A percentile compares a stretch with the other conserved stretches of the same genome.
These are phyloP conservation scores for Blastobotrys parvus DNA, from an alignment of 805 yeast species.

Conservation along the genomic window DNA sequence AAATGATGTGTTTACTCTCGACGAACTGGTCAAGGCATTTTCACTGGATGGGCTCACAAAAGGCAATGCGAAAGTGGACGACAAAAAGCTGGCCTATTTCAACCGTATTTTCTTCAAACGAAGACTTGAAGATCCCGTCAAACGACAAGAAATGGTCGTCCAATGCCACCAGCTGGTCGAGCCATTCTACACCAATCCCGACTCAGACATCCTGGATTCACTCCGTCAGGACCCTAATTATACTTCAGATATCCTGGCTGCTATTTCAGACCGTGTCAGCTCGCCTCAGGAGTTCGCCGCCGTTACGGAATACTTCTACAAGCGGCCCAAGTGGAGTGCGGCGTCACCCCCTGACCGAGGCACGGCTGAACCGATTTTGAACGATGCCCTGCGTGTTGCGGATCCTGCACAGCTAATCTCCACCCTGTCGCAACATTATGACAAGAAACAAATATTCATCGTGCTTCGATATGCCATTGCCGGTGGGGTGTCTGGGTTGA, in stretches of 20 bases:
- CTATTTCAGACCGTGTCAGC: constrained; percentile 43
- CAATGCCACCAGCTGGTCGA: constrained; percentile 5
- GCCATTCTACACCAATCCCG: not conserved
- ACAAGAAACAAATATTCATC: constrained; percentile 37
- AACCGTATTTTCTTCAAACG: constrained; percentile 59
- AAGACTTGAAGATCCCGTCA: constrained; percentile 33
- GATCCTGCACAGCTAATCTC: not conserved
- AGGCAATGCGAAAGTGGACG: constrained; percentile 90
- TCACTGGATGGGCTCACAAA: constrained; percentile 68
- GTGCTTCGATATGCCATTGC: constrained; percentile 59
- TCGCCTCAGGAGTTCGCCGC: constrained; percentile 45
- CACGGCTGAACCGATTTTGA: not conserved
- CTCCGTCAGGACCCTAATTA: constrained; percentile 20
- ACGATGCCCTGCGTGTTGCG: not conserved
- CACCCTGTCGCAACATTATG: constrained; percentile 2
- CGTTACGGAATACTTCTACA: constrained; percentile 35
- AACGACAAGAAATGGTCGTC: constrained; percentile 31
- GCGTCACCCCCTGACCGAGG: not conserved
- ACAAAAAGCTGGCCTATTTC: constrained; percentile 63
- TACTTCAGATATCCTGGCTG: constrained; percentile 31
- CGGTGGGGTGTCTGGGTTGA: constrained; percentile 63
- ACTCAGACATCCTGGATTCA: constrained; percentile 8
- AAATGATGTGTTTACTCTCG: constrained; percentile 24
- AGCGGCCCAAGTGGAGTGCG: constrained; percentile 4
- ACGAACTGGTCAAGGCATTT: constrained; percentile 49